Base-by-base conservation (phyloP, 73 alveolate genomes). In the Paramecium sexaurelia region DNA sequence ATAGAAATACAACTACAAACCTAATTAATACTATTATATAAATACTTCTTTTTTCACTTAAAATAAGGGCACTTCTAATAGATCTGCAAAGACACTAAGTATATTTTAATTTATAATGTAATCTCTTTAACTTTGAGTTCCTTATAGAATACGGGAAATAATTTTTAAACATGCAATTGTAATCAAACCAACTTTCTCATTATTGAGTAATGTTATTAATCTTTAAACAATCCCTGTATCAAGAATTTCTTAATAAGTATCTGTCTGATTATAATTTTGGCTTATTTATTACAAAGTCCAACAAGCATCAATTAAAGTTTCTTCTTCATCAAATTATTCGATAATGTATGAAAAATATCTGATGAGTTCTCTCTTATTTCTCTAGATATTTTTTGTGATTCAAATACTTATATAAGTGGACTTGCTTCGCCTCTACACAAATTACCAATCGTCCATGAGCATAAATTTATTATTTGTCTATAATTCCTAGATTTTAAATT, bases 401-500 rank as follows among this genome's bases (percentile, higher is more conserved):
- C 1, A 47, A 13, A 15, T 47, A 47, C 66, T 47, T 47, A 1
- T 15, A 47, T 91, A 51, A 78, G 91, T 51, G 96, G 96, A 17
- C 85, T 69, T 5, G 99, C 99, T 55, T 94, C 95, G 15, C 96
- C 96, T 94, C 97, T 93, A 55, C 95, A 90, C 55, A 97, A 93
- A 85, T 97, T 97, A 20, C 98, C 69, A 17, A 97, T 89, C 40
- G 98, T 92, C 99, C 99, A 97, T 5, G 96, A 71, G 10, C 43
- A 61, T 61, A 29, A 11, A 6, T 61, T 61, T 26, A 61, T 2
- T 61, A 32, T 20, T 0, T 19, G 13, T 4, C 5, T 47, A 13
- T 47, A 15, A 47, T 47, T 47, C 1, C 10, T 15, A 15, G 2
- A 22, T 61, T 17, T 1, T n/a, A 61, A 15, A 6, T 32, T n/a